Evolutionary conservation across 371 early-diverging fungal genomes (phyloP).

Genomic region (Rozella allomycis): DNA sequence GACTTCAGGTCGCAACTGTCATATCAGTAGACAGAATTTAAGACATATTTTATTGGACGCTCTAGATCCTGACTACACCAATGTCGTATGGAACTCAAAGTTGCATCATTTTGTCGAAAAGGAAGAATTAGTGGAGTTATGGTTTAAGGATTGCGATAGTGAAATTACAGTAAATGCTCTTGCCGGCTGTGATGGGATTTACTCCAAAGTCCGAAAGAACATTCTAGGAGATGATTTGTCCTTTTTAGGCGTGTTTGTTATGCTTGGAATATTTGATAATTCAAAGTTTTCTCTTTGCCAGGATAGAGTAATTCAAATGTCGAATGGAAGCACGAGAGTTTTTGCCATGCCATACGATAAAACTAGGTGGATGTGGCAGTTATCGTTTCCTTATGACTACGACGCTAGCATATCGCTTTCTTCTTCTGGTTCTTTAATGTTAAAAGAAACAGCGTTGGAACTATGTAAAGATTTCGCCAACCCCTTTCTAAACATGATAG

Average conservation of each 20-base stretch:
- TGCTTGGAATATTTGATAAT: neutral
- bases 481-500: neutral
- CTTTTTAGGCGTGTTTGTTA: neutral
- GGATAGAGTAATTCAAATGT: neutral
- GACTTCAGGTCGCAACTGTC: too few relatives aligned
- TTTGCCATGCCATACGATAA: neutral
- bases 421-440: neutral
- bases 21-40: too few relatives aligned
- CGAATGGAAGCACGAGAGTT: neutral
- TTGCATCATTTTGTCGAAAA: too few relatives aligned
- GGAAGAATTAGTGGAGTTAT: neutral
- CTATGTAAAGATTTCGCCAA: neutral
- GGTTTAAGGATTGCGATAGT: neutral
- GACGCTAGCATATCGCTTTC: too few relatives aligned
- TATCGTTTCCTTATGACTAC: neutral
- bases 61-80: constrained; percentile 4
- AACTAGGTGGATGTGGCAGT: neutral
- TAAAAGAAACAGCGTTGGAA: neutral
- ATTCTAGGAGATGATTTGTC: neutral
- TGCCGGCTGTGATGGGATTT: neutral
- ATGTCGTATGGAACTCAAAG: too few relatives aligned
- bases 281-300: neutral
- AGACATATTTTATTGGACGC: constrained; percentile 9
- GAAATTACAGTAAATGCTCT: neutral
- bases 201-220: neutral